phyloP scores from a whole-genome alignment of 1,284 basidiomycete species.

The Fomitopsis palustris region DNA sequence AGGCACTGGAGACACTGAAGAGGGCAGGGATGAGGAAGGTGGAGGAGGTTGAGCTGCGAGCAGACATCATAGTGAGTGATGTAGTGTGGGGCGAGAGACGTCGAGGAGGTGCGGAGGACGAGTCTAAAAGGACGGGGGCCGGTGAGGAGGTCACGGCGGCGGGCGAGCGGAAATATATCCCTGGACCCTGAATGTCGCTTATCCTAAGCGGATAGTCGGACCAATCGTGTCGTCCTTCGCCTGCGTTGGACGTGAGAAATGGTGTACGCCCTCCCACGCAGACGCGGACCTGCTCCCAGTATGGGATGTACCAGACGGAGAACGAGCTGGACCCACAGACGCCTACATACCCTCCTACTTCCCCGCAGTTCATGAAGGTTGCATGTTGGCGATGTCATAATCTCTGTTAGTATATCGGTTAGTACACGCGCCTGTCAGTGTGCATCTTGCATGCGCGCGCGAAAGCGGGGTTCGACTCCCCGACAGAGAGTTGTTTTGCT shows the following conservation, averaged over 20 bases:
- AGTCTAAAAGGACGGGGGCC: neutral
- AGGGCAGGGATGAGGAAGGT: slow-evolving; percentile 6
- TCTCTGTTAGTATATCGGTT: slow-evolving; percentile 44
- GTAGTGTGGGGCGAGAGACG: neutral
- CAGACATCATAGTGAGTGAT: neutral
- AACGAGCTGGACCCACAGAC: neutral
- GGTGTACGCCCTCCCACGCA: neutral
- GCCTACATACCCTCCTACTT: neutral
- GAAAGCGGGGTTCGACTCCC: slow-evolving; percentile 44
- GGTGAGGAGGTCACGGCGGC: neutral
- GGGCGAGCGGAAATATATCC: neutral
- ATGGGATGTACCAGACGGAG: neutral
- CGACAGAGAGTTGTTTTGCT: slow-evolving; percentile 14
- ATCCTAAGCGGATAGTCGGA: neutral
- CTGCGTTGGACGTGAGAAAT: neutral
- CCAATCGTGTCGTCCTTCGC: neutral
- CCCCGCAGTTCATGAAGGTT: no score
- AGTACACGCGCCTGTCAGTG: slow-evolving; percentile 41
- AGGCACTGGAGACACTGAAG: slow-evolving; percentile 9
- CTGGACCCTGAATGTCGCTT: neutral
- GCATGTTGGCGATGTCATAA: neutral
- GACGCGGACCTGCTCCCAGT: neutral
- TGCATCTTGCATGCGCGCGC: slow-evolving; percentile 20
- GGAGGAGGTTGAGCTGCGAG: slow-evolving; percentile 2
- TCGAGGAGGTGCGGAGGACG: neutral